Evolutionary conservation across 805 yeast species (phyloP), one percentile per base, ranked within the genome.

Genomic region (Scheffersomyces spartinae): DNA sequence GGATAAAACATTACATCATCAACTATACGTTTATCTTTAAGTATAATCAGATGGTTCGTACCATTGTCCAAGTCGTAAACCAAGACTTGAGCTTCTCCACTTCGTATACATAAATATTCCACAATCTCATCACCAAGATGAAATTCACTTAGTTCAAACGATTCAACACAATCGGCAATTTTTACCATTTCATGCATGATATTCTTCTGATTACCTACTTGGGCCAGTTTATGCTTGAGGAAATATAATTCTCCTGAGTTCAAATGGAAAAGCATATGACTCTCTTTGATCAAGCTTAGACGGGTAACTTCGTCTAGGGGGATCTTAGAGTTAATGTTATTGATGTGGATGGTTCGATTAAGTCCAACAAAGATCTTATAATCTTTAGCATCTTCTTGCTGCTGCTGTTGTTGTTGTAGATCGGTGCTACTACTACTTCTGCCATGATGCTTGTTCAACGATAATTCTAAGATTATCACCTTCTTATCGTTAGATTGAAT

Each of bases 181-280:
- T 43, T 39, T 15, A 53, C 47, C 33, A 61, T 43, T 23, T 55
- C 61, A 30, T 54, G 57, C 39, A 52, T 44, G 29, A 52, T 49
- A 26, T 34, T 47, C 11, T 22, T 13, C 25, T 5, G 30, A 10
- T 15, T 23, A 11, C 13, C 12, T 9, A 13, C 11, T 20, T 18
- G 26, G 17, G 17, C 31, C 18, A 26, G 30, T 26, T 55, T 56
- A 29, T 52, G 55, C 21, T 53, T 55, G 25, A 60, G 39, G 3
- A 60, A 37, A 29, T 35, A 55, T 7, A 58, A 41, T 9, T 60
- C 66, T 6, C 67, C 67, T n/a, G 48, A 47, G 21, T 35, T 39
- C 17, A 58, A 34, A 15, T 60, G 34, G 20, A 61, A 48, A 20
- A 59, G 32, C 26, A 59, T 54, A 31, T 61, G 61, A 18, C 38